Conservation (phyloP, 768 basidiomycete species). For the Cyathus striatus region DNA sequence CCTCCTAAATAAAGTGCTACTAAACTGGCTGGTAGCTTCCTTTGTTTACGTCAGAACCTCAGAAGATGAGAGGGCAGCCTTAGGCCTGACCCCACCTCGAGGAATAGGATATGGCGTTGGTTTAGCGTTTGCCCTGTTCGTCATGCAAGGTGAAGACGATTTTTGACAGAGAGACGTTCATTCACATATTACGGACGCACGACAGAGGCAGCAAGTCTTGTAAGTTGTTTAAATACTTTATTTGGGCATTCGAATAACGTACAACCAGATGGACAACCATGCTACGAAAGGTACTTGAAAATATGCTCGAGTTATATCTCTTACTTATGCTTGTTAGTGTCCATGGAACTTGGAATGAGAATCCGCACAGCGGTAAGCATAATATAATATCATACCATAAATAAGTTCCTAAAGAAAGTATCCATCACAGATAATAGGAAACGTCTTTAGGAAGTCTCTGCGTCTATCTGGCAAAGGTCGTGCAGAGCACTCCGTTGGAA, state of each 20-base stretch:
- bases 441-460: slow-evolving; percentile 47
- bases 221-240: slow-evolving; percentile 18
- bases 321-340: neutral
- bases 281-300: too few species aligned
- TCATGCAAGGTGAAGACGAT: slow-evolving; percentile 39
- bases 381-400: too few species aligned
- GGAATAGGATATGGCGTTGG: slow-evolving; percentile 51
- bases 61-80: slow-evolving; percentile 19
- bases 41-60: slow-evolving; percentile 29
- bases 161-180: neutral
- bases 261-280: neutral
- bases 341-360: neutral
- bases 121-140: slow-evolving; percentile 41
- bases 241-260: neutral
- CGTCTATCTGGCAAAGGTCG: slow-evolving; percentile 44
- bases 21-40: slow-evolving; percentile 41
- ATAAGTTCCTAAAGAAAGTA: too few species aligned
- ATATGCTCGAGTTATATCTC: neutral
- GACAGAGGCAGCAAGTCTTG: slow-evolving; percentile 27
- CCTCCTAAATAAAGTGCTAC: slow-evolving; percentile 40
- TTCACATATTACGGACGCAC: slow-evolving; percentile 1
- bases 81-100: slow-evolving; percentile 24
- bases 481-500: slow-evolving; percentile 39
- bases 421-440: slow-evolving; percentile 14
- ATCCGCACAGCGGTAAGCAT: neutral